Evolutionary conservation across 345 rosid species (phyloP), one percentile per base, ranked within the genome.

Genomic region (Cardamine chenopodiifolia): DNA sequence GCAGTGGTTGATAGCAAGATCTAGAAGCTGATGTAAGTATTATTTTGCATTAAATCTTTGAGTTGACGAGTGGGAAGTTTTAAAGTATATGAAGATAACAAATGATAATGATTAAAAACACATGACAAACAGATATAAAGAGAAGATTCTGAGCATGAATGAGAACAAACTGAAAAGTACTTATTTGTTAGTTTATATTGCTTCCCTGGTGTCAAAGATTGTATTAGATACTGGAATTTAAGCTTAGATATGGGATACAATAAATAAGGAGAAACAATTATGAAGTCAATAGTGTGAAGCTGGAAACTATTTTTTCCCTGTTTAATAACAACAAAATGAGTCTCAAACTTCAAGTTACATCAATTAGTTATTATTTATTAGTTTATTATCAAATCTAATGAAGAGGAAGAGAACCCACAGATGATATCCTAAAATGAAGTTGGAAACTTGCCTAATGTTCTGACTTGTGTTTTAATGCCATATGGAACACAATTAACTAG

Each of bases 341-440:
- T 54, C 42, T 77, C 66, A 77, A 70, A 58, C 55, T 26, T 29
- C 26, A 71, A 70, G 80, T 70, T 70, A 62, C 75, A 44, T 35
- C 52, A 52, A 37, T 66, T 34, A 26, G 0, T 26, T 47, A n/a
- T 40, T 49, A 59, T 42, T 13, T 18, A 62, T 42, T 68, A 58
- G 18, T 54, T 52, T 76, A 69, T 8, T 67, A 39, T 60, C 31
- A 68, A 49, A 68, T 62, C 70, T 45, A 32, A 14, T 25, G 70
- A 65, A 18, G 66, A 35, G 49, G 70, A 75, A 60, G 69, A 40
- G 70, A 40, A 64, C 3, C 52, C 75, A 77, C 82, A 82, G 64
- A 66, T 72, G 57, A 63, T 78, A 82, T 79, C 90, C 87, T 81
- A 71, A 78, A 85, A 81, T 83, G 85, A 82, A 72, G 87, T 81